A percentile compares a stretch with the other conserved stretches of the same genome.
Conservation (phyloP, 331 rosid species). For the Arachis monticola region DNA sequence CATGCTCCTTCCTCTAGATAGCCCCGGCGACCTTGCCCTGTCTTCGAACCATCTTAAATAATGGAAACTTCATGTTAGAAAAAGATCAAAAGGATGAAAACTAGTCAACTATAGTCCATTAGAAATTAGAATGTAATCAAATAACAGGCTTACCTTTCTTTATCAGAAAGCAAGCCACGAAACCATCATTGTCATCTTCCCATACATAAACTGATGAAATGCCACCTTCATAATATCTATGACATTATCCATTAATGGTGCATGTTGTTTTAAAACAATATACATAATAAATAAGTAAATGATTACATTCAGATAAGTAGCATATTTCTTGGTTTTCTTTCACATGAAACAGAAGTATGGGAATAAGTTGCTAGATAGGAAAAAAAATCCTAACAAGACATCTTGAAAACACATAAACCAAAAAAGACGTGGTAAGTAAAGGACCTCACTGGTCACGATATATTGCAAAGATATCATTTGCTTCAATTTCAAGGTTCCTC, state of each 20-base stretch:
- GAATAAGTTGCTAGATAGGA: constrained; percentile 14
- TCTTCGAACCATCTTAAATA: constrained; percentile 88
- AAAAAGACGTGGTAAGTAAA: constrained; percentile 75
- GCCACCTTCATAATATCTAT: constrained; percentile 98
- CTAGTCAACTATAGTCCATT: constrained; percentile 18
- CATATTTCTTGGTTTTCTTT: constrained; percentile 26
- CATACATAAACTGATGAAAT: constrained; percentile 98
- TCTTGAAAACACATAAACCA: constrained; percentile 36
- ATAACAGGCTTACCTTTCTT: constrained; percentile 72
- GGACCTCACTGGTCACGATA: constrained; percentile 99
- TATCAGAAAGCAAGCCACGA: constrained; percentile 86
- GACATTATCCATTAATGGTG: constrained; percentile 58
- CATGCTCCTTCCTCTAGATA: constrained; percentile 95
- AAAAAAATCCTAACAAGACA: constrained; percentile 22
- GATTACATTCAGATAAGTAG: constrained; percentile 17
- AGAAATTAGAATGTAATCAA: constrained; percentile 35
- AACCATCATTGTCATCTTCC: constrained; percentile 93
- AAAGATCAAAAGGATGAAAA: constrained; percentile 24
- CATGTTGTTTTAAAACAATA: constrained; percentile 44
- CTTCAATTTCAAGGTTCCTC: constrained; percentile 95
- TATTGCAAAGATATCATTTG: constrained; percentile 86
- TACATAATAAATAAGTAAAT: constrained; percentile 11
- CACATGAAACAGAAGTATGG: constrained; percentile 1
- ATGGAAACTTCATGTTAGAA: constrained; percentile 46
- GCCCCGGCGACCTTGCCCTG: constrained; percentile 94